Conservation (phyloP, 495 filamentous ascomycete species). For the Penicillium canariense region DNA sequence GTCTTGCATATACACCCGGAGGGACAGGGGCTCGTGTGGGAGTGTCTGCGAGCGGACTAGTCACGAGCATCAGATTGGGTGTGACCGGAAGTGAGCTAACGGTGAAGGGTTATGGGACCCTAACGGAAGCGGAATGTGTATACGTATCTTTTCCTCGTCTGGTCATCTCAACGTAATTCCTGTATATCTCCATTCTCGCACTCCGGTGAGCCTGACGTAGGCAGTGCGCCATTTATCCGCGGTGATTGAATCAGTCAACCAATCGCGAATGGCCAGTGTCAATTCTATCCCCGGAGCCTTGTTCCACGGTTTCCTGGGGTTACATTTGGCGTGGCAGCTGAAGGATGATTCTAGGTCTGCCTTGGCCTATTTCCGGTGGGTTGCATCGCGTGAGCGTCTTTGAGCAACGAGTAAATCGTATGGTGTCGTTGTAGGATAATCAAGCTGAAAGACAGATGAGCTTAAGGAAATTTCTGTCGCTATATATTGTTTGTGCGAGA, state of each 20-base stretch:
- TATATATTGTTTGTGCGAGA: not conserved
- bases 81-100: not conserved
- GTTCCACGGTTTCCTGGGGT: not conserved
- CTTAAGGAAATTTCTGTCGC: too few relatives aligned
- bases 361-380: not conserved
- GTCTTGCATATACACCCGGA: not conserved
- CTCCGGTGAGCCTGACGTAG: not conserved
- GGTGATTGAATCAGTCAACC: not conserved
- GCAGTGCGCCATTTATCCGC: not conserved
- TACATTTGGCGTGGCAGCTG: not conserved
- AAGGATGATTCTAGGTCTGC: not conserved
- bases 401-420: not conserved
- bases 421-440: not conserved
- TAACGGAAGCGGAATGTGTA: not conserved
- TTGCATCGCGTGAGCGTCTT: not conserved
- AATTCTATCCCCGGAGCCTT: not conserved
- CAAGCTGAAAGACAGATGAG: not conserved
- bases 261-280: not conserved
- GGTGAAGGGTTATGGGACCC: not conserved
- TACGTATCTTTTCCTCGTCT: not conserved
- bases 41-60: not conserved
- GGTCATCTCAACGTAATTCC: not conserved
- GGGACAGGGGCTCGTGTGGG: not conserved
- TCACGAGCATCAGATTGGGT: not conserved
- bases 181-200: too few relatives aligned